Conservation (phyloP, 2,329 filamentous ascomycete genomes). For the Fusarium sp. region DNA sequence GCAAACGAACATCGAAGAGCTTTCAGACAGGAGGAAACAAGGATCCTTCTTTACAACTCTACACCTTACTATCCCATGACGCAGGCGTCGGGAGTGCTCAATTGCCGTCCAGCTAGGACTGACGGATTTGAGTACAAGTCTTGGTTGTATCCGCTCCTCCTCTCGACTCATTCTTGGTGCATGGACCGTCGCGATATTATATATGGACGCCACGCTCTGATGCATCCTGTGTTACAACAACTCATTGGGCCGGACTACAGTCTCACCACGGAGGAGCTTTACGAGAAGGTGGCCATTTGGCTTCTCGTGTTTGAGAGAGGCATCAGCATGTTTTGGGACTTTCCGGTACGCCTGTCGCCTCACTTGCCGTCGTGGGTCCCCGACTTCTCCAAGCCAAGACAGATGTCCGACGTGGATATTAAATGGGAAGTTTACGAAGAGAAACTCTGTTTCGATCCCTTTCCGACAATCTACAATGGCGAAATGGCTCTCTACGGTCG, state of each 20-base stretch:
- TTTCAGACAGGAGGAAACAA: background rate
- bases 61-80: background rate
- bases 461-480: background rate
- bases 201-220: background rate
- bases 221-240: background rate
- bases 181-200: background rate
- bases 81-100: background rate
- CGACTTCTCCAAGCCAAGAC: background rate
- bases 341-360: background rate
- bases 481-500: background rate
- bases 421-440: background rate
- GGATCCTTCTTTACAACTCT: background rate
- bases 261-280: background rate
- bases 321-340: background rate
- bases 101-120: background rate
- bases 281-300: background rate
- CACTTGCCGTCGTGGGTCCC: background rate
- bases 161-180: background rate
- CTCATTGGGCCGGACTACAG: background rate
- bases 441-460: background rate
- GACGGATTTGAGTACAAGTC: background rate
- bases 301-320: background rate
- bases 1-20: background rate
- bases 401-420: background rate
- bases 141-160: background rate